A percentile compares a stretch with the other conserved stretches of the same genome.
These are phyloP conservation scores for Dactylorhiza incarnata DNA, from an alignment of 106 monocot species.

Conservation along the genomic window DNA sequence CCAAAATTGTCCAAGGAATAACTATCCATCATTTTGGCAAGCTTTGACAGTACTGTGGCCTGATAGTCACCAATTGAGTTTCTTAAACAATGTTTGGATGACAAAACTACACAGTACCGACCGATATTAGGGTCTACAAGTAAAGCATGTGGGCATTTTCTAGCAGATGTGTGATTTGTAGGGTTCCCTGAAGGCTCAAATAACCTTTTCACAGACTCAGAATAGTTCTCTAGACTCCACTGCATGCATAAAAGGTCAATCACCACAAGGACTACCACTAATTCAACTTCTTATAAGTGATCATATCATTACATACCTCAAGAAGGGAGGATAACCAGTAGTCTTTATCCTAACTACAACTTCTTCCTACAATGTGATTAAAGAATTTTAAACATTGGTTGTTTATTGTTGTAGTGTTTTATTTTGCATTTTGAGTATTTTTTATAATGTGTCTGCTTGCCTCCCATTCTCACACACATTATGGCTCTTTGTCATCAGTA, in stretches of 20 bases:
- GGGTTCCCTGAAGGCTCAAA: slow-evolving; percentile 16
- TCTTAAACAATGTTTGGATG: slow-evolving; percentile 63
- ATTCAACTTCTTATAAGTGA: too few species aligned
- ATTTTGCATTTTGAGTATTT: too few species aligned
- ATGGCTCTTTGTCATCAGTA: too few species aligned
- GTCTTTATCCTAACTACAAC: too few species aligned
- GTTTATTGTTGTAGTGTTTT: too few species aligned
- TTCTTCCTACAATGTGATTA: too few species aligned
- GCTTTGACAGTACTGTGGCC: slow-evolving; percentile 42
- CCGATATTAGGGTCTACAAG: slow-evolving; percentile 66
- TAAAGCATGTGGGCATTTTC: slow-evolving; percentile 12
- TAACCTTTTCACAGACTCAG: slow-evolving; percentile 35
- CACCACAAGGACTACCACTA: too few species aligned
- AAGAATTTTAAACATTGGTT: too few species aligned
- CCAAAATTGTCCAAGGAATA: slow-evolving; percentile 72
- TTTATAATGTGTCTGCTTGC: too few species aligned
- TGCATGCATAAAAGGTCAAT: slow-evolving; percentile 37
- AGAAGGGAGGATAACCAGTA: too few species aligned
- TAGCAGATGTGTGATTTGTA: slow-evolving; percentile 10
- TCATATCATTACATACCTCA: too few species aligned
- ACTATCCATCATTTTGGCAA: slow-evolving; percentile 37
- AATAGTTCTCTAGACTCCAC: slow-evolving; percentile 82
- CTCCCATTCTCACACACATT: too few species aligned
- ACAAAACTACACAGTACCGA: slow-evolving; percentile 53
- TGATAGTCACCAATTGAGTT: slow-evolving; percentile 56